These are phyloP conservation scores for Phytopythium cucurbitacearum DNA, from an alignment of 352 stramenopile species.

Conservation along the genomic window DNA sequence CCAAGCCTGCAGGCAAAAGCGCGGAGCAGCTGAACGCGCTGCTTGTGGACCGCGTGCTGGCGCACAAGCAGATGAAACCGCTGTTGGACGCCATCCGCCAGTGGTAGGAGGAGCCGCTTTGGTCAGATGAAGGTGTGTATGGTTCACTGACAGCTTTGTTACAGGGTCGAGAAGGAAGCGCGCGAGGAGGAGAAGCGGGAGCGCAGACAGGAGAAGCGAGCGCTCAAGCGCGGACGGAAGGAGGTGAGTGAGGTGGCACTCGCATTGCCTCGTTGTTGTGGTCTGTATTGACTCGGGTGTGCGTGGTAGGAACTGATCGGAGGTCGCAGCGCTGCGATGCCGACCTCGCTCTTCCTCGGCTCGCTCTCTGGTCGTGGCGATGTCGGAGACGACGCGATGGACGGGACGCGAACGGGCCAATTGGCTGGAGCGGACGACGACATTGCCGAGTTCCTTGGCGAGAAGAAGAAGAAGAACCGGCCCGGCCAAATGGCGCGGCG, in stretches of 20 bases:
- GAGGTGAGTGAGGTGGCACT: conserved; percentile 12
- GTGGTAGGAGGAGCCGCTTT: conserved; percentile 8
- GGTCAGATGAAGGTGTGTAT: not conserved
- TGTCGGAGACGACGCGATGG: conserved; percentile 17
- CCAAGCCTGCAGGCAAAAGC: not conserved
- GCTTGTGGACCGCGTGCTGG: conserved; percentile 54
- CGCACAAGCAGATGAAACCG: conserved; percentile 67
- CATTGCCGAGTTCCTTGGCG: conserved; percentile 80
- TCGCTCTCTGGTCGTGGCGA: conserved; percentile 54
- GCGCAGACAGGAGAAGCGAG: conserved; percentile 54
- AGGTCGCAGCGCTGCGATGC: conserved; percentile 44
- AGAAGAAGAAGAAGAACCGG: conserved; percentile 85
- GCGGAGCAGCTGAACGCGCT: conserved; percentile 21
- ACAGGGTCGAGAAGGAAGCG: conserved; percentile 46
- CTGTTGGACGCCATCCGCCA: conserved; percentile 54
- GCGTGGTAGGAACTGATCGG: conserved; percentile 29
- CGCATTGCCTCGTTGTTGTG: not conserved
- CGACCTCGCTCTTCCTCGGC: conserved; percentile 71
- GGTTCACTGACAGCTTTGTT: not conserved
- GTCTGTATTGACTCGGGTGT: not conserved
- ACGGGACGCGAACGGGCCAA: conserved; percentile 11
- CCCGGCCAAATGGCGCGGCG: conserved; percentile 71
- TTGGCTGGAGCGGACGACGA: conserved; percentile 67
- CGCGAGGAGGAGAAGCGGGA: conserved; percentile 55
- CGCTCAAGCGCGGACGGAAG: conserved; percentile 46